These are phyloP conservation scores for Biscogniauxia sp. DNA, from an alignment of 2,329 filamentous ascomycete genomes.

Conservation along the genomic window DNA sequence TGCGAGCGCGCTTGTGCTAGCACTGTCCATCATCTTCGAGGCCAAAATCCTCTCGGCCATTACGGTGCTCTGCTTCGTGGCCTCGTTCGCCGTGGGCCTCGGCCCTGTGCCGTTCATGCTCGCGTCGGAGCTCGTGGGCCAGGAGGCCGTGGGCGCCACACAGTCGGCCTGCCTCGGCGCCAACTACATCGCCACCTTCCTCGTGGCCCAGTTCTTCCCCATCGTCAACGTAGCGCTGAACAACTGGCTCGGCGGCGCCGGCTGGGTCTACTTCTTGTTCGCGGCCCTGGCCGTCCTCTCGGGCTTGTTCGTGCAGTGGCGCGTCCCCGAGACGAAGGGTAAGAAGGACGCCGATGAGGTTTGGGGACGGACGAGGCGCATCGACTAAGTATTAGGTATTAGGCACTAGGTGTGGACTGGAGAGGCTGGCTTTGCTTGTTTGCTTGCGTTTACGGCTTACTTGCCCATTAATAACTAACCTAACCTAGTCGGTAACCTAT, in stretches of 20 bases:
- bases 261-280: slow-evolving; percentile 92
- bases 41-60: slow-evolving; percentile 76
- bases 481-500: no score
- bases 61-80: slow-evolving; percentile 81
- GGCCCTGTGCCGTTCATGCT: slow-evolving; percentile 95
- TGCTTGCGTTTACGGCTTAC: no score
- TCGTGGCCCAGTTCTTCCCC: slow-evolving; percentile 94
- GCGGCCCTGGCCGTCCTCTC: slow-evolving; percentile 68
- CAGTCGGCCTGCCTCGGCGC: slow-evolving; percentile 85
- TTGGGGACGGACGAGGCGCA: slow-evolving; percentile 68
- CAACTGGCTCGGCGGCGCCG: slow-evolving; percentile 60
- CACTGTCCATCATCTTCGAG: slow-evolving; percentile 72
- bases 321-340: slow-evolving; percentile 84
- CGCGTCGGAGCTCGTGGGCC: slow-evolving; percentile 83
- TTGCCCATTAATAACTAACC: no score
- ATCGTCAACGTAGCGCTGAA: slow-evolving; percentile 76
- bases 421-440: no score
- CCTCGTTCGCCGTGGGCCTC: slow-evolving; percentile 84
- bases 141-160: slow-evolving; percentile 86
- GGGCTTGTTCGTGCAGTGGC: slow-evolving; percentile 67
- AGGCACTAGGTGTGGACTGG: no score
- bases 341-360: slow-evolving; percentile 84
- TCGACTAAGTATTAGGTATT: slow-evolving; percentile 39
- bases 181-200: slow-evolving; percentile 87
- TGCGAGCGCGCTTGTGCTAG: slow-evolving; percentile 70